These are phyloP conservation scores for Taxawa tesnikishii DNA, from an alignment of 2,329 filamentous ascomycete genomes.

Conservation along the genomic window DNA sequence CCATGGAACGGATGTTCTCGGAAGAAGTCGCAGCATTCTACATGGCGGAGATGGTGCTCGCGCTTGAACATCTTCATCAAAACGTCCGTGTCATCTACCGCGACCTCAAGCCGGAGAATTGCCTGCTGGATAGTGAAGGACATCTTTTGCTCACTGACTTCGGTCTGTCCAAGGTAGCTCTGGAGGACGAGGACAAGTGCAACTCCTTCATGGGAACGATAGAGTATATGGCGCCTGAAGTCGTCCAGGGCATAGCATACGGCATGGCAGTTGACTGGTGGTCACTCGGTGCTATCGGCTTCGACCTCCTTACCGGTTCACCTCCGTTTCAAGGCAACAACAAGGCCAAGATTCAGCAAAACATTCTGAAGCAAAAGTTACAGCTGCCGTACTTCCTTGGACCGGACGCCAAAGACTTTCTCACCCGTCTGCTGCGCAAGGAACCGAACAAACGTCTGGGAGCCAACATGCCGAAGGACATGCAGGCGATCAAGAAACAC, in stretches of 20 bases:
- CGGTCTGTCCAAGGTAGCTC: constrained; percentile 85
- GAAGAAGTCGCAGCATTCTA: constrained; percentile 89
- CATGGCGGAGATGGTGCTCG: constrained; percentile 96
- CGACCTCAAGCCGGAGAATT: constrained; percentile 96
- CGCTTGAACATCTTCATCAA: constrained; percentile 83
- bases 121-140: constrained; percentile 78
- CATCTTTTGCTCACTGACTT: constrained; percentile 95
- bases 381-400: constrained; percentile 80
- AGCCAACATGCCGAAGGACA: constrained; percentile 76
- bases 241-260: constrained; percentile 77
- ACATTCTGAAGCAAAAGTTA: constrained; percentile 89
- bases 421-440: constrained; percentile 81
- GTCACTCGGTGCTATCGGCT: constrained; percentile 88
- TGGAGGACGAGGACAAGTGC: constrained; percentile 60
- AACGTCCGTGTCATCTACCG: constrained; percentile 91
- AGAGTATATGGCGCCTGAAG: constrained; percentile 98
- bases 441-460: constrained; percentile 86
- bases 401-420: constrained; percentile 83
- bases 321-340: constrained; percentile 87
- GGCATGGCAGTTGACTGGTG: constrained; percentile 97
- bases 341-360: constrained; percentile 88
- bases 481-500: constrained; percentile 76
- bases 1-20: constrained; percentile 87
- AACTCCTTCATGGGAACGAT: constrained; percentile 89
- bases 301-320: constrained; percentile 81